Conservation (phyloP, 2,329 filamentous ascomycete species). For the Sporothrix euskadiensis region DNA sequence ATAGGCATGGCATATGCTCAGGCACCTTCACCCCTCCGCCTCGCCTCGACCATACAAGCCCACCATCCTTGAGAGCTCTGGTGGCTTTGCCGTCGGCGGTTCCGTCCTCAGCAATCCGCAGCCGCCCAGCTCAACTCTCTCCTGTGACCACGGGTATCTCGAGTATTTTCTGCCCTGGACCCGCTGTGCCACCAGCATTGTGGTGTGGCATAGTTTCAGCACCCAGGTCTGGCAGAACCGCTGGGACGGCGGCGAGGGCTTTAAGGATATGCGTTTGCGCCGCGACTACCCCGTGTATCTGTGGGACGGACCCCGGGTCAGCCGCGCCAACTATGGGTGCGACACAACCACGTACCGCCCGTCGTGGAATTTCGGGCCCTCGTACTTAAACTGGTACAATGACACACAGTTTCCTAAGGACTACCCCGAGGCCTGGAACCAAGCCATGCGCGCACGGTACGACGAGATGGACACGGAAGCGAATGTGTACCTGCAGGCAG, state of each 20-base stretch:
- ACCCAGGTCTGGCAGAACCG: conserved; percentile 44
- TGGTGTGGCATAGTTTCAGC: conserved; percentile 45
- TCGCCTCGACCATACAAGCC: conserved; percentile 28
- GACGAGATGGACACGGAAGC: conserved; percentile 40
- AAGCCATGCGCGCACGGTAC: conserved; percentile 41
- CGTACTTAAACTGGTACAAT: conserved; percentile 39
- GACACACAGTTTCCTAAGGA: conserved; percentile 41
- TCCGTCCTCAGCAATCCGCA: conserved; percentile 36
- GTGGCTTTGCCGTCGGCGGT: conserved; percentile 41
- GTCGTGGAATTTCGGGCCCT: conserved; percentile 41
- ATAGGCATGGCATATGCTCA: not conserved
- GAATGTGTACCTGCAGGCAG: conserved; percentile 40
- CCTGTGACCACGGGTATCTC: conserved; percentile 45
- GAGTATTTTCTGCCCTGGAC: conserved; percentile 43
- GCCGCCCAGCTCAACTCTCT: conserved; percentile 39
- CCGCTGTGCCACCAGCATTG: conserved; percentile 40
- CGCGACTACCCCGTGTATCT: conserved; percentile 44
- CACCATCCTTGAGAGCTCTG: conserved; percentile 38
- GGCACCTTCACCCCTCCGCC: not conserved
- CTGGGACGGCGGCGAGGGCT: conserved; percentile 44
- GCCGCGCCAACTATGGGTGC: conserved; percentile 44
- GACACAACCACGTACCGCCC: conserved; percentile 38
- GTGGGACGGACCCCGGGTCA: conserved; percentile 43
- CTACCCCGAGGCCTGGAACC: conserved; percentile 40
- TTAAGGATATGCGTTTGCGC: conserved; percentile 44